Evolutionary conservation across 2,329 filamentous ascomycete species (phyloP).

Genomic region (Aspergillus awamori): DNA sequence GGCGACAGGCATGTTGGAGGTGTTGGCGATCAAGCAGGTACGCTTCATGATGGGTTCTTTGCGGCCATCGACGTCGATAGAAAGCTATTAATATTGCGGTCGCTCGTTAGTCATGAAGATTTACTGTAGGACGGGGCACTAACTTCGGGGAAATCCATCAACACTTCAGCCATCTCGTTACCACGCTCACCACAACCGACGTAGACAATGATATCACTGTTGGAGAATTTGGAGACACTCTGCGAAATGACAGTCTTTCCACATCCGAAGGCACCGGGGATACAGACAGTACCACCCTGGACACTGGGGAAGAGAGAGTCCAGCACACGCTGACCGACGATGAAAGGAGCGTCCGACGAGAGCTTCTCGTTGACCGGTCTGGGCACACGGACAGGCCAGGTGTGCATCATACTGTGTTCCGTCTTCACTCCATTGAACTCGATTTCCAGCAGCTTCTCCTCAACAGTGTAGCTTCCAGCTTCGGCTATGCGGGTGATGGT

Average conservation of each 20-base stretch:
- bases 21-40: slow-evolving; percentile 97
- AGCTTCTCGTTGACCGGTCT: slow-evolving; percentile 91
- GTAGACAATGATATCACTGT: slow-evolving; percentile 98
- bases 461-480: slow-evolving; percentile 91
- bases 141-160: slow-evolving; percentile 98
- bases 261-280: slow-evolving; percentile 96
- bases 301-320: slow-evolving; percentile 96
- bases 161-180: slow-evolving; percentile 99
- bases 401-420: slow-evolving; percentile 97
- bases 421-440: slow-evolving; percentile 97
- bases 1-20: slow-evolving; percentile 99
- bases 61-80: slow-evolving; percentile 90
- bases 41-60: slow-evolving; percentile 99
- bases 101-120: slow-evolving; percentile 16
- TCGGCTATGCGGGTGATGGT: slow-evolving; percentile 88
- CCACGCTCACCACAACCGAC: slow-evolving; percentile 92
- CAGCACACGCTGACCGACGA: slow-evolving; percentile 94
- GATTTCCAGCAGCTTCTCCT: slow-evolving; percentile 89
- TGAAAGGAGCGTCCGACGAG: slow-evolving; percentile 83
- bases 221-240: slow-evolving; percentile 99
- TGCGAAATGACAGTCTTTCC: slow-evolving; percentile 99
- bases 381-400: slow-evolving; percentile 95
- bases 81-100: slow-evolving; percentile 57
- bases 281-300: slow-evolving; percentile 95
- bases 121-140: slow-evolving; percentile 13